Evolutionary conservation across 108 stramenopile genomes (phyloP).

Genomic region (Cyclotella kingstonii): DNA sequence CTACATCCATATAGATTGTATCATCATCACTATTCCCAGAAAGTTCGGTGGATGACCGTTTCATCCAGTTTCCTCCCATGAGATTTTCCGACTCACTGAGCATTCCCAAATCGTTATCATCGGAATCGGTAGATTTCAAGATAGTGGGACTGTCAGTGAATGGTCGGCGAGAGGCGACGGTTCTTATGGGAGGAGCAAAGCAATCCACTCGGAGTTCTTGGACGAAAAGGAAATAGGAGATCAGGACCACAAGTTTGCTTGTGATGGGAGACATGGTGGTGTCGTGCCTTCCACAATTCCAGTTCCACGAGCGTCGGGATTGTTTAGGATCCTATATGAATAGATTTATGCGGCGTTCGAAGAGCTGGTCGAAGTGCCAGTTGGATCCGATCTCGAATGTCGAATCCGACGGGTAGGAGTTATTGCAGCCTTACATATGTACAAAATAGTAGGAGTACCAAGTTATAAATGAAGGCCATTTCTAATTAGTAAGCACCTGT

Average conservation of each 20-base stretch:
- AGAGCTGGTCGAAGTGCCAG: too few relatives aligned
- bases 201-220: too few relatives aligned
- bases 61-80: constrained; percentile 28
- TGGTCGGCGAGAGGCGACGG: not conserved
- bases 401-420: too few relatives aligned
- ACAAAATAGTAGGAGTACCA: too few relatives aligned
- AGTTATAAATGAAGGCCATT: too few relatives aligned
- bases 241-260: not conserved
- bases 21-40: constrained; percentile 20
- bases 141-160: not conserved
- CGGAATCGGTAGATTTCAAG: not conserved
- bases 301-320: too few relatives aligned
- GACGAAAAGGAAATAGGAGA: not conserved
- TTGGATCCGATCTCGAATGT: too few relatives aligned
- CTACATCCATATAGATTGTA: constrained; percentile 48
- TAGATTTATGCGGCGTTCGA: too few relatives aligned
- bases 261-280: not conserved
- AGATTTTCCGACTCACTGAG: constrained; percentile 1
- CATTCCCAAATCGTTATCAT: constrained; percentile 3
- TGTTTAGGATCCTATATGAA: too few relatives aligned
- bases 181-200: not conserved
- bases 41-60: constrained; percentile 2
- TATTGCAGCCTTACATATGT: too few relatives aligned
- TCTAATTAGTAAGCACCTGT: too few relatives aligned
- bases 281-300: too few relatives aligned